These are phyloP conservation scores for Pythium phragmiticola DNA, from an alignment of 352 stramenopile species.

Conservation along the genomic window DNA sequence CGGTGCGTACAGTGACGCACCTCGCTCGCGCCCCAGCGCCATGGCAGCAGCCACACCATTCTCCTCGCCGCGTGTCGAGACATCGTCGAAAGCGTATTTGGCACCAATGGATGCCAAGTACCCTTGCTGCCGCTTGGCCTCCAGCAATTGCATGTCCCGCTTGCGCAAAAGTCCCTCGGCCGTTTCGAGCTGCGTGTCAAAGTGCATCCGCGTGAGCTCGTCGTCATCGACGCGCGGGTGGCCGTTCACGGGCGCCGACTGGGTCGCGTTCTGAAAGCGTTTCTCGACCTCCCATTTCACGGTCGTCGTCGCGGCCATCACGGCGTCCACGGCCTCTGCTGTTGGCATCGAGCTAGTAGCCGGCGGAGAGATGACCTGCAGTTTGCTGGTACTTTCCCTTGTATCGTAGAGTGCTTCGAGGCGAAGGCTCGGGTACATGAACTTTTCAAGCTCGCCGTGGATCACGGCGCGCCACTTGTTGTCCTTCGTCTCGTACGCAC, in stretches of 20 bases:
- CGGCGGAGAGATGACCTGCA: not conserved
- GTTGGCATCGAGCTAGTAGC: constrained; percentile 27
- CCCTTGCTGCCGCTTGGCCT: constrained; percentile 27
- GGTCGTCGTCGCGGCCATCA: constrained; percentile 36
- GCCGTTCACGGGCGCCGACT: constrained; percentile 26
- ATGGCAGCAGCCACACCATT: not conserved
- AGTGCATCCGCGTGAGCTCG: constrained; percentile 35
- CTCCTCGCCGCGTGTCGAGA: no score
- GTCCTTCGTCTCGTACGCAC: constrained; percentile 53
- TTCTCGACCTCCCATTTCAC: constrained; percentile 57
- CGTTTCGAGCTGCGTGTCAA: constrained; percentile 61
- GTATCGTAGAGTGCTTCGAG: constrained; percentile 48
- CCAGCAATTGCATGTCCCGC: constrained; percentile 31
- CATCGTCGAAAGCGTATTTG: constrained; percentile 4
- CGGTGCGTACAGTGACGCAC: constrained; percentile 31
- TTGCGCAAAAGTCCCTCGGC: constrained; percentile 53
- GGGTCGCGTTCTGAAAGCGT: constrained; percentile 33
- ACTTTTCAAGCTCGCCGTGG: constrained; percentile 59
- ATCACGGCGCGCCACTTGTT: constrained; percentile 62
- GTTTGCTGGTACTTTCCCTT: not conserved
- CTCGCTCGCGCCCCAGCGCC: constrained; percentile 13
- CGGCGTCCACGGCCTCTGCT: constrained; percentile 32
- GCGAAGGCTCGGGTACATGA: constrained; percentile 73
- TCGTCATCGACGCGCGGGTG: constrained; percentile 29
- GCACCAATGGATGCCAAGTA: constrained; percentile 19